Conservation (phyloP, 208 protist genomes). For the Leishmania tarentolae region DNA sequence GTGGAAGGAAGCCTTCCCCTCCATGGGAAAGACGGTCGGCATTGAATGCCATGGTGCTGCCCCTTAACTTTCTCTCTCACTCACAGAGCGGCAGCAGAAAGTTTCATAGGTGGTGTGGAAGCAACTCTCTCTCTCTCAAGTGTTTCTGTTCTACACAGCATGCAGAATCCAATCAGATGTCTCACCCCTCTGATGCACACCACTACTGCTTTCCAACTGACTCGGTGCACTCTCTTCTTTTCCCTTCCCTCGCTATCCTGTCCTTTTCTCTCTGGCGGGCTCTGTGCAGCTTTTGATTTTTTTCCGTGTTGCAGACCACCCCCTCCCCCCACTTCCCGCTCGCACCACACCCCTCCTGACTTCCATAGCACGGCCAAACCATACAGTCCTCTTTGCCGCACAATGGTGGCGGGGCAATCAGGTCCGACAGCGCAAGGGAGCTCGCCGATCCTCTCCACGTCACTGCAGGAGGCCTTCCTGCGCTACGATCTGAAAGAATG, state of each 20-base stretch:
- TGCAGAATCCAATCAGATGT: neutral
- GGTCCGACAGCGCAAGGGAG: conserved; percentile 6
- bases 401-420: conserved; percentile 4
- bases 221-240: neutral
- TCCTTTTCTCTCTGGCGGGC: neutral
- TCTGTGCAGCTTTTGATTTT: neutral
- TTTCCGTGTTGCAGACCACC: neutral
- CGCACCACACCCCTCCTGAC: neutral
- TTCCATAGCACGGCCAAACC: neutral
- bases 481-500: conserved; percentile 14
- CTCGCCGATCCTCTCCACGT: conserved; percentile 10
- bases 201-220: neutral
- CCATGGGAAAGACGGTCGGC: neutral
- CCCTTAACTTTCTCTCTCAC: neutral
- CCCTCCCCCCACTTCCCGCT: neutral
- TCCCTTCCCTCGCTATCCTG: neutral
- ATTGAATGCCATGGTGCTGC: neutral
- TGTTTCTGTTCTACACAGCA: neutral
- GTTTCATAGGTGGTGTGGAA: neutral
- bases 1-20: neutral
- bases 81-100: neutral
- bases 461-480: conserved; percentile 20
- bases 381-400: neutral
- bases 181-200: neutral
- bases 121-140: neutral